These are phyloP conservation scores for Tephrocybe rancida DNA, from an alignment of 768 basidiomycete genomes.

Conservation along the genomic window DNA sequence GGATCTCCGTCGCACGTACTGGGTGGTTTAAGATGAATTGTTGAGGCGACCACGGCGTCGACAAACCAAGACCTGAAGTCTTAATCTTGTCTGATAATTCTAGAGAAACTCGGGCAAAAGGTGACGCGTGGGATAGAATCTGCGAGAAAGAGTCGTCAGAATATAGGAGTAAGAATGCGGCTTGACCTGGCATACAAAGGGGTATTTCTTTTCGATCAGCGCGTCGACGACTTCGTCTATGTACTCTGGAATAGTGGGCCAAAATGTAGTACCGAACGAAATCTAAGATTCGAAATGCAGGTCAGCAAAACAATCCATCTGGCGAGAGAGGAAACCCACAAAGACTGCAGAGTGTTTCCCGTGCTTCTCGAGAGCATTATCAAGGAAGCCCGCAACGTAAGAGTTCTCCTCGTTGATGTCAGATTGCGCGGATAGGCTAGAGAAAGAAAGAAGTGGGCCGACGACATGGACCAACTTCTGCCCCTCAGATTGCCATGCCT, in stretches of 20 bases:
- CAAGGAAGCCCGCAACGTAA: slow-evolving; percentile 15
- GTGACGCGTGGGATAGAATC: slow-evolving; percentile 21
- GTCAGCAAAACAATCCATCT: neutral
- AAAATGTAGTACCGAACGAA: slow-evolving; percentile 17
- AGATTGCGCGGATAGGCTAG: neutral
- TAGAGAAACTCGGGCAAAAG: slow-evolving; percentile 6
- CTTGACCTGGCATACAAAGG: slow-evolving; percentile 14
- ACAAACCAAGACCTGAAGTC: slow-evolving; percentile 16
- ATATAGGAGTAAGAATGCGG: too few species aligned
- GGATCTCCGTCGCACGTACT: slow-evolving; percentile 1
- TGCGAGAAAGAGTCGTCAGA: neutral
- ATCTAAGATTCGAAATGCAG: slow-evolving; percentile 1
- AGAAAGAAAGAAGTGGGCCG: slow-evolving; percentile 22
- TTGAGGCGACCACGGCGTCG: slow-evolving; percentile 22
- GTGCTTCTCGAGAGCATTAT: slow-evolving; percentile 1
- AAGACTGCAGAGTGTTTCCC: slow-evolving; percentile 21
- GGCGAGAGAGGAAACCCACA: slow-evolving; percentile 13
- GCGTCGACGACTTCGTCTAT: slow-evolving; percentile 15
- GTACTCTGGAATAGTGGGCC: slow-evolving; percentile 13
- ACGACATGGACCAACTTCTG: slow-evolving; percentile 16
- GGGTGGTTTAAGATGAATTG: slow-evolving; percentile 24
- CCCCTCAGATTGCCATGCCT: slow-evolving; percentile 14
- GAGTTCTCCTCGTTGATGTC: slow-evolving; percentile 1
- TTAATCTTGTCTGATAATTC: slow-evolving; percentile 15
- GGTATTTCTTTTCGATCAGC: slow-evolving; percentile 16